phyloP scores from a whole-genome alignment of 129 eudicot genomes.

The Deinandra increscens region DNA sequence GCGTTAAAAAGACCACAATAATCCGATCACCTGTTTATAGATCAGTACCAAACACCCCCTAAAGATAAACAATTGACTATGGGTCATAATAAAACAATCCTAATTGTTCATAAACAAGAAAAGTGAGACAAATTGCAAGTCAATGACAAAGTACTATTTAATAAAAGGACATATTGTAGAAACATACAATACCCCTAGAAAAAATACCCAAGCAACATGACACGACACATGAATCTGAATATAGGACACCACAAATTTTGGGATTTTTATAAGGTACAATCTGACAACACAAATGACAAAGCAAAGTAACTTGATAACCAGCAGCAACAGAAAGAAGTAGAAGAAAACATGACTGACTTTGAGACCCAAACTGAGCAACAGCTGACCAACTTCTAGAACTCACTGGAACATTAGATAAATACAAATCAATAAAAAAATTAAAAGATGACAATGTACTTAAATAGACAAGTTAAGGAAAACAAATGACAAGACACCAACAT shows the following conservation, averaged over 20 bases:
- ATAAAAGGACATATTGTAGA: too few species aligned
- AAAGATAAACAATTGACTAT: neutral
- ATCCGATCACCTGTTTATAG: too few species aligned
- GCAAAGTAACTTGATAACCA: conserved; percentile 45
- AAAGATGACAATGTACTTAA: neutral
- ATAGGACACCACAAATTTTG: conserved; percentile 29
- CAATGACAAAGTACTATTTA: neutral
- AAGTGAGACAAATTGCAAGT: neutral
- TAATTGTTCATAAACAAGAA: conserved; percentile 9
- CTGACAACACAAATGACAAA: conserved; percentile 62
- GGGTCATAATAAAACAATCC: conserved; percentile 14
- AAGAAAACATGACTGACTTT: conserved; percentile 68
- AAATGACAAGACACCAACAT: neutral
- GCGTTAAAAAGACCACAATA: neutral
- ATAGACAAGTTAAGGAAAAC: neutral
- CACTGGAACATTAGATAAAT: conserved; percentile 94
- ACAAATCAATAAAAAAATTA: conserved; percentile 44
- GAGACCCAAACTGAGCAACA: conserved; percentile 87
- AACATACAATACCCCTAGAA: neutral
- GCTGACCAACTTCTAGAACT: conserved; percentile 80
- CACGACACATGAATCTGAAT: conserved; percentile 19
- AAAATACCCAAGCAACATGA: conserved; percentile 9
- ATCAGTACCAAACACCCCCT: neutral
- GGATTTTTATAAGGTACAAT: conserved; percentile 33
- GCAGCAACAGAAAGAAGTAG: conserved; percentile 70